phyloP scores from a whole-genome alignment of 306 rosid genomes.

The Trichosanthes truncata region DNA sequence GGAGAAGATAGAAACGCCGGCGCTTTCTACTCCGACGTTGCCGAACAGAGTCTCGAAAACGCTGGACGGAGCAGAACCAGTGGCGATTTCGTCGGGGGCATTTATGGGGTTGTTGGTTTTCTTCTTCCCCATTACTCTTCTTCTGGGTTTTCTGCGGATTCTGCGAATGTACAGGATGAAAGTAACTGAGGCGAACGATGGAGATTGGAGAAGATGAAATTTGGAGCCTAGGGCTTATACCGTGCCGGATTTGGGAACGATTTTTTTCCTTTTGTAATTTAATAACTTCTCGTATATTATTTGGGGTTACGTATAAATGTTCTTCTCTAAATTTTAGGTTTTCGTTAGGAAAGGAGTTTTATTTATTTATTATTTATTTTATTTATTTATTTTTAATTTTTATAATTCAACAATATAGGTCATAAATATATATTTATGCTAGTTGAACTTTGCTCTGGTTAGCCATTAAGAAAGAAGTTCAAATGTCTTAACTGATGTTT shows the following conservation, averaged over 20 bases:
- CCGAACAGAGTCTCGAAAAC: slow-evolving; percentile 51
- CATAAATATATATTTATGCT: too few species aligned
- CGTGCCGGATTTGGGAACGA: too few species aligned
- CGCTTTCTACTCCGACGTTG: slow-evolving; percentile 16
- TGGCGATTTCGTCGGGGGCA: slow-evolving; percentile 17
- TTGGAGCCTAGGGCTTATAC: neutral
- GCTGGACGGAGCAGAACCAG: slow-evolving; percentile 30
- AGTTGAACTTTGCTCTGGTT: too few species aligned
- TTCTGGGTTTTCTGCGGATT: neutral
- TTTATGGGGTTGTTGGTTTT: slow-evolving; percentile 25
- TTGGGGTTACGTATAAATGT: too few species aligned
- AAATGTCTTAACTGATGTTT: too few species aligned
- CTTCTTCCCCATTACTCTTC: slow-evolving; percentile 41
- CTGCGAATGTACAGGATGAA: neutral
- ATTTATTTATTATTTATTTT: too few species aligned
- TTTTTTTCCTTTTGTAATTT: neutral
- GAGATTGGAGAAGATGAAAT: neutral
- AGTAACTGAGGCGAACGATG: neutral
- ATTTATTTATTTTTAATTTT: too few species aligned
- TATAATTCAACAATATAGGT: too few species aligned
- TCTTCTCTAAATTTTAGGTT: too few species aligned
- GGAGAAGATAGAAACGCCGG: slow-evolving; percentile 53
- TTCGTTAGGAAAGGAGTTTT: too few species aligned
- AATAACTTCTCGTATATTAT: neutral
- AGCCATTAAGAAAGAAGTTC: too few species aligned